These are phyloP conservation scores for Termitomyces sp. DNA, from an alignment of 1,284 basidiomycete species.

Conservation along the genomic window DNA sequence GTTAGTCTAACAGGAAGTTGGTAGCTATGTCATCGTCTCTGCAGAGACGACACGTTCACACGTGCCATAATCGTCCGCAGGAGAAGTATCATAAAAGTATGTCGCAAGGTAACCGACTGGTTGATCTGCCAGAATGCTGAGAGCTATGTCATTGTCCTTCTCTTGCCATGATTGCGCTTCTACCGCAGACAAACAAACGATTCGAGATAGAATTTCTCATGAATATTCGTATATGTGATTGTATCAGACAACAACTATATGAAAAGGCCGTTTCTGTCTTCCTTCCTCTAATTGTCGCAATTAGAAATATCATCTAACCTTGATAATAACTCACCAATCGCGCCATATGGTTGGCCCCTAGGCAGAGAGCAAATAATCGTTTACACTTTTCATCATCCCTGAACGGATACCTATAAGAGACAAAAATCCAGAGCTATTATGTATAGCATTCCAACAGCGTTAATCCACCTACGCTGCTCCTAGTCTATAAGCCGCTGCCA, in stretches of 20 bases:
- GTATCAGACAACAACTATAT: slow-evolving; percentile 1
- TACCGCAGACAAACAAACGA: too few species aligned
- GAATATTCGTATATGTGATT: too few species aligned
- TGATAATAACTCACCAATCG: slow-evolving; percentile 17
- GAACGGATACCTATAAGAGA: slow-evolving; percentile 35
- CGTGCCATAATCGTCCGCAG: too few species aligned
- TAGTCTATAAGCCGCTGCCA: slow-evolving; percentile 54
- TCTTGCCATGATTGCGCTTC: too few species aligned
- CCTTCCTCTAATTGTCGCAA: slow-evolving; percentile 9
- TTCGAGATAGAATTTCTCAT: too few species aligned
- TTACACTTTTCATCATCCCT: slow-evolving; percentile 37
- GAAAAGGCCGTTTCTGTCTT: slow-evolving; percentile 17
- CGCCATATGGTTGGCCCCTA: slow-evolving; percentile 30
- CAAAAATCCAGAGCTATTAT: neutral
- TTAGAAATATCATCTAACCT: neutral
- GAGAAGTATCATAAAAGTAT: too few species aligned
- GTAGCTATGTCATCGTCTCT: too few species aligned
- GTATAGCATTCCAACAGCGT: neutral
- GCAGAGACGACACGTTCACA: too few species aligned
- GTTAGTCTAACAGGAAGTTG: too few species aligned
- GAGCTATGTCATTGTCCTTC: too few species aligned
- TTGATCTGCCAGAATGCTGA: too few species aligned
- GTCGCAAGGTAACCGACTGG: too few species aligned
- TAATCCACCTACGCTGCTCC: slow-evolving; percentile 38
- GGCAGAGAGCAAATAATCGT: slow-evolving; percentile 44